A percentile compares a stretch with the other conserved stretches of the same genome.
Evolutionary conservation across 2,329 filamentous ascomycete genomes (phyloP).

Genomic region (Ceratocystis ficicola): DNA sequence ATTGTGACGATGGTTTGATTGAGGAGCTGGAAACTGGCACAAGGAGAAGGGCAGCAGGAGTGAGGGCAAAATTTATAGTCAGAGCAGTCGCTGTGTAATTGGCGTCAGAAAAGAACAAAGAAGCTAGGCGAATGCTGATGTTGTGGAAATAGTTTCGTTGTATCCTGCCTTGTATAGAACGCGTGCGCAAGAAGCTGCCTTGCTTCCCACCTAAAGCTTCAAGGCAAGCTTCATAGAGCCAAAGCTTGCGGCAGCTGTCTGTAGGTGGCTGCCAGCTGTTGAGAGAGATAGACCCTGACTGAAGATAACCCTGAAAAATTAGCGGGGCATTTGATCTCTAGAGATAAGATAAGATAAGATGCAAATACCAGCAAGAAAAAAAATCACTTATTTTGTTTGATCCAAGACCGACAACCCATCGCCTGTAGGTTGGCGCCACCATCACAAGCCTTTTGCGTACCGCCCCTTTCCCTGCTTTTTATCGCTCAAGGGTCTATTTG

Average conservation of each 20-base stretch:
- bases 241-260: not conserved
- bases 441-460: not conserved
- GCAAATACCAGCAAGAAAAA: conserved; percentile 11
- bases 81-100: not conserved
- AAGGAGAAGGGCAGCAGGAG: conserved; percentile 1
- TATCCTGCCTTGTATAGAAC: conserved; percentile 8
- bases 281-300: not conserved
- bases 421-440: not conserved
- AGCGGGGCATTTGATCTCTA: not conserved
- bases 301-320: not conserved
- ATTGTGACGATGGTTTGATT: conserved; percentile 17
- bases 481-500: not conserved
- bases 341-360: conserved; percentile 8
- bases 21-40: not conserved
- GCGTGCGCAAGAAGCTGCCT: conserved; percentile 21
- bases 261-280: not conserved
- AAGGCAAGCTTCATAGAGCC: conserved; percentile 10
- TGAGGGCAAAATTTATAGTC: not conserved
- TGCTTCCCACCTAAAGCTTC: conserved; percentile 17
- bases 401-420: too few species aligned
- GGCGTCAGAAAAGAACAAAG: not conserved
- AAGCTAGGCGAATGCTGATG: not conserved
- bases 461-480: not conserved
- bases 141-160: not conserved
- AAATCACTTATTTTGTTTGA: conserved; percentile 2